These are phyloP conservation scores for Saitozyma podzolica DNA, from an alignment of 768 basidiomycete genomes.

Conservation along the genomic window DNA sequence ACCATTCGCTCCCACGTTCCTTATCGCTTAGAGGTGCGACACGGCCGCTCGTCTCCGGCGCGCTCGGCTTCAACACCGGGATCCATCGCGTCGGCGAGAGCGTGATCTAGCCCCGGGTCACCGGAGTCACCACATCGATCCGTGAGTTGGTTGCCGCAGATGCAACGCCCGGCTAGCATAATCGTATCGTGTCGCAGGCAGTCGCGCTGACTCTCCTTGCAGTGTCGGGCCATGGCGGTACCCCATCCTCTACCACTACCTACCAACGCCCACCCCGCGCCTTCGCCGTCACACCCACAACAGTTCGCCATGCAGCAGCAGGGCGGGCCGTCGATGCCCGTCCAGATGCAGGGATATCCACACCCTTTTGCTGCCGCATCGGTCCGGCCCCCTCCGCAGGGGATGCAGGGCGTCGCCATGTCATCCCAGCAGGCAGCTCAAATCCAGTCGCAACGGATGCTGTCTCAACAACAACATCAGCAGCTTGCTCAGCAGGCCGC, in stretches of 20 bases:
- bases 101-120: too few species aligned
- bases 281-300: slow-evolving; percentile 9
- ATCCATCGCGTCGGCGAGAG: too few species aligned
- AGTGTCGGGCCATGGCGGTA: slow-evolving; percentile 27
- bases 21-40: too few species aligned
- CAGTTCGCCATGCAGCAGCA: slow-evolving; percentile 10
- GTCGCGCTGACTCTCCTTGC: not conserved
- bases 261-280: slow-evolving; percentile 1
- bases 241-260: slow-evolving; percentile 28
- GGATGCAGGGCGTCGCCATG: slow-evolving; percentile 11
- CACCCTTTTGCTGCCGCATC: slow-evolving; percentile 10
- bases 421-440: slow-evolving; percentile 11
- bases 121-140: too few species aligned
- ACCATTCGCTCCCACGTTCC: too few species aligned
- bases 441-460: slow-evolving; percentile 15
- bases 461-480: slow-evolving; percentile 15
- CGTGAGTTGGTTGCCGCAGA: too few species aligned
- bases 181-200: not conserved
- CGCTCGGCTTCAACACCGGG: too few species aligned
- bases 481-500: slow-evolving; percentile 8
- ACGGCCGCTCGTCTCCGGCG: too few species aligned
- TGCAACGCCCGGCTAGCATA: too few species aligned
- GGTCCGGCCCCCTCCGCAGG: slow-evolving; percentile 11
- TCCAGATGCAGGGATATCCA: slow-evolving; percentile 15
- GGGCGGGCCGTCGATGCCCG: slow-evolving; percentile 11